Base-by-base conservation (phyloP, 805 yeast genomes). In the Candida michaelii region DNA sequence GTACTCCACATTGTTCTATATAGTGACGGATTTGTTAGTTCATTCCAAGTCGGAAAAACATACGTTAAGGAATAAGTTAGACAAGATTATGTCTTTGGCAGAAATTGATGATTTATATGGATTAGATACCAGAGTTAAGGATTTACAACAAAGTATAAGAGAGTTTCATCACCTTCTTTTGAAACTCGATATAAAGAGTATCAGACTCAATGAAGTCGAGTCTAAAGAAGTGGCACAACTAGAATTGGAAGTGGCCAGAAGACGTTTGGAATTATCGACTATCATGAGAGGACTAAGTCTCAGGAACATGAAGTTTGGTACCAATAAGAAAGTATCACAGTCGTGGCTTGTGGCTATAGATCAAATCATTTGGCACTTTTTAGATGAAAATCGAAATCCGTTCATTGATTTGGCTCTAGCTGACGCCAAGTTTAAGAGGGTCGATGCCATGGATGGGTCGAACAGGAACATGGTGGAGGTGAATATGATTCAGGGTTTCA, bases 381-480 rank as follows among this genome's bases (percentile, higher is more conserved):
- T 89, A 44, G 80, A 79, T 43, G 78, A 77, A 9, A 61, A 74
- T 6, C 65, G 85, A 17, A 56, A 67, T 12, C 87, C 91, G 9
- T 80, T 90, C 51, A 59, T 88, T 39, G 91, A 85, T 51, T 66
- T 89, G 42, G 81, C 83, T 0, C 55, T 90, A 11, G 82, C 83
- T 1, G 73, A 76, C 24, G 76, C 85, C 2, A 67, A 66, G 21
- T 87, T 82, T 60, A 66, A 77, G 34, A 69, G 95, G 41, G 55
- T 82, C 4, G 87, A 82, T 36, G 70, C 80, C 10, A 62, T 79
- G 1, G 85, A 81, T 55, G 85, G 89, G 2, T 79, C 86, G 18
- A 83, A 85, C 47, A 60, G 71, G 14, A 89, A 88, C 54, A 62
- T 71, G 10, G 63, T 86, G 4, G 75, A 72, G 31, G 70, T 90